Conservation (phyloP, 164 flowering plant genomes). For the Liquidambar formosana region DNA sequence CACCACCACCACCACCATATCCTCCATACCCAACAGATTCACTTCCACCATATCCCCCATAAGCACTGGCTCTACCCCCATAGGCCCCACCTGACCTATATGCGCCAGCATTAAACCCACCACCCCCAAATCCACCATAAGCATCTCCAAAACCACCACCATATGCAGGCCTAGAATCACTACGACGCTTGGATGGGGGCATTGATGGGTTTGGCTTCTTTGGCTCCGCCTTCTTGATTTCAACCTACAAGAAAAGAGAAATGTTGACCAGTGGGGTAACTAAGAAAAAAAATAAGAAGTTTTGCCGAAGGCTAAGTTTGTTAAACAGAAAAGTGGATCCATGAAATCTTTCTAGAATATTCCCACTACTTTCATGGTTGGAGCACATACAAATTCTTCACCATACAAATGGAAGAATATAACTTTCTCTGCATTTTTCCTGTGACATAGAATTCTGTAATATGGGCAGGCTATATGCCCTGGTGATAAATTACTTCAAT, state of each 20-base stretch:
- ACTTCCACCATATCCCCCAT: slow-evolving; percentile 57
- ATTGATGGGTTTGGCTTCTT: slow-evolving; percentile 64
- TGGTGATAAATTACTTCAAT: not conserved
- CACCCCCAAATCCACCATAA: slow-evolving; percentile 60
- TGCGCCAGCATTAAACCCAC: slow-evolving; percentile 49
- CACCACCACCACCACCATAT: slow-evolving; percentile 44
- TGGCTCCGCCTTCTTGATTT: slow-evolving; percentile 93
- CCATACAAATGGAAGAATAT: not conserved
- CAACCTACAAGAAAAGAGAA: slow-evolving; percentile 62
- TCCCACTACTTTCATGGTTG: not conserved
- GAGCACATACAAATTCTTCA: not conserved
- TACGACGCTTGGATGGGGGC: slow-evolving; percentile 52
- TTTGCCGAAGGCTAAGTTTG: not conserved
- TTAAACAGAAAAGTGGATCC: not conserved
- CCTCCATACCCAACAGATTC: slow-evolving; percentile 68
- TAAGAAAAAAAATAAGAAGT: not conserved
- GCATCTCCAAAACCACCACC: slow-evolving; percentile 64
- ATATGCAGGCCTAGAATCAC: slow-evolving; percentile 49
- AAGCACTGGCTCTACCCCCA: slow-evolving; percentile 58
- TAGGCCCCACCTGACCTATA: slow-evolving; percentile 63
- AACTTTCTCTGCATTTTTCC: not conserved
- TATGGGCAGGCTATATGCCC: not conserved
- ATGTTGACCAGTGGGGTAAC: slow-evolving; percentile 14
- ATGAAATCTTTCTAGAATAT: not conserved
- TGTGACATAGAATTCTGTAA: too few relatives aligned